These are phyloP conservation scores for Thraustotheca clavata DNA, from an alignment of 352 stramenopile species.

Conservation along the genomic window DNA sequence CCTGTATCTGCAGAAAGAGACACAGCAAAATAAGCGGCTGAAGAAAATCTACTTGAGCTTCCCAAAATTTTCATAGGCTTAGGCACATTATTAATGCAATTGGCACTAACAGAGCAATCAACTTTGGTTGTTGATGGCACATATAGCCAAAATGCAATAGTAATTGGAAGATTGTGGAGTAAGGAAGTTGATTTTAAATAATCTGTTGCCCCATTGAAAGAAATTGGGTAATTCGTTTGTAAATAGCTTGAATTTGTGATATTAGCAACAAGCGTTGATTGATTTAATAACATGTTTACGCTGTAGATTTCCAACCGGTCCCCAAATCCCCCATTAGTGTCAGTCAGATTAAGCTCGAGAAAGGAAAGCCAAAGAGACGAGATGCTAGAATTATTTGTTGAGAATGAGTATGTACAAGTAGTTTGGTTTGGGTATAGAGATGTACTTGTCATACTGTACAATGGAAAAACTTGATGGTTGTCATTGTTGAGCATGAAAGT, in stretches of 20 bases:
- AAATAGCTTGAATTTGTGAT: background rate
- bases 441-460: background rate
- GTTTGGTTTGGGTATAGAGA: background rate
- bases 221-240: background rate
- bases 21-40: background rate
- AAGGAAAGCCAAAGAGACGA: background rate
- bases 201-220: slow-evolving; percentile 4
- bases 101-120: slow-evolving; percentile 7
- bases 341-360: slow-evolving; percentile 6
- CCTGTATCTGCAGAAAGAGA: slow-evolving; percentile 5
- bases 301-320: slow-evolving; percentile 19
- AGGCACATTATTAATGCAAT: background rate
- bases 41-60: background rate
- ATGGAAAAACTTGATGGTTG: background rate
- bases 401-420: background rate
- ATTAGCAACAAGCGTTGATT: background rate
- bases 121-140: background rate
- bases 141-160: slow-evolving; percentile 3
- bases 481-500: background rate
- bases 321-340: background rate
- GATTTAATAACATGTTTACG: background rate
- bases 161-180: background rate
- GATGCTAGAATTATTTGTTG: background rate
- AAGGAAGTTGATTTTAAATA: background rate
- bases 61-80: slow-evolving; percentile 17